phyloP scores from a whole-genome alignment of 2,329 filamentous ascomycete species.

The Helminthosporium solani region DNA sequence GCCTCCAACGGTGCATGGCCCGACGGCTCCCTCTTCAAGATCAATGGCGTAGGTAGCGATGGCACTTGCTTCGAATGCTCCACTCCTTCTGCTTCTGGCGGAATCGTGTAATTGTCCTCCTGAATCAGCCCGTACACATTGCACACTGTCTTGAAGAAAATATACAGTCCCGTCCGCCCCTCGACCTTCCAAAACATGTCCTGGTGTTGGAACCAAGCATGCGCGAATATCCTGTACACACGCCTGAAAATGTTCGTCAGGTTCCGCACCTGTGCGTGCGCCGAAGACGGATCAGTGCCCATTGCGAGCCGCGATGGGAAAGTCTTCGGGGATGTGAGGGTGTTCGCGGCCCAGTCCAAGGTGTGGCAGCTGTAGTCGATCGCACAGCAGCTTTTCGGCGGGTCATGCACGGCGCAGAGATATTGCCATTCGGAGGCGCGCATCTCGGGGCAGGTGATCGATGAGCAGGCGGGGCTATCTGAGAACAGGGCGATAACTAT shows the following conservation, averaged over 20 bases:
- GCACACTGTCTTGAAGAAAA: slow-evolving; percentile 96
- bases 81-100: slow-evolving; percentile 85
- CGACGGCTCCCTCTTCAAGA: slow-evolving; percentile 41
- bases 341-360: slow-evolving; percentile 94
- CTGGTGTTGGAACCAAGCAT: slow-evolving; percentile 97
- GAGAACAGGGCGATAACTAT: slow-evolving; percentile 91
- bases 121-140: slow-evolving; percentile 87
- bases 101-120: slow-evolving; percentile 93
- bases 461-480: slow-evolving; percentile 84
- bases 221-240: slow-evolving; percentile 94
- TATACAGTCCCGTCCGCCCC: slow-evolving; percentile 84
- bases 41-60: slow-evolving; percentile 27
- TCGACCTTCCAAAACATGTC: slow-evolving; percentile 95
- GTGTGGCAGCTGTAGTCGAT: slow-evolving; percentile 99
- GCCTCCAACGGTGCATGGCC: slow-evolving; percentile 21
- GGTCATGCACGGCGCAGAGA: slow-evolving; percentile 94
- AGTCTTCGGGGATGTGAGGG: slow-evolving; percentile 89
- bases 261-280: slow-evolving; percentile 68
- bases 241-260: slow-evolving; percentile 93
- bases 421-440: slow-evolving; percentile 99
- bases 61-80: slow-evolving; percentile 48
- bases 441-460: slow-evolving; percentile 93
- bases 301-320: slow-evolving; percentile 81
- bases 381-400: slow-evolving; percentile 93
- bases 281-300: slow-evolving; percentile 45